phyloP scores from a whole-genome alignment of 495 filamentous ascomycete genomes.

The Copromyces sp. region DNA sequence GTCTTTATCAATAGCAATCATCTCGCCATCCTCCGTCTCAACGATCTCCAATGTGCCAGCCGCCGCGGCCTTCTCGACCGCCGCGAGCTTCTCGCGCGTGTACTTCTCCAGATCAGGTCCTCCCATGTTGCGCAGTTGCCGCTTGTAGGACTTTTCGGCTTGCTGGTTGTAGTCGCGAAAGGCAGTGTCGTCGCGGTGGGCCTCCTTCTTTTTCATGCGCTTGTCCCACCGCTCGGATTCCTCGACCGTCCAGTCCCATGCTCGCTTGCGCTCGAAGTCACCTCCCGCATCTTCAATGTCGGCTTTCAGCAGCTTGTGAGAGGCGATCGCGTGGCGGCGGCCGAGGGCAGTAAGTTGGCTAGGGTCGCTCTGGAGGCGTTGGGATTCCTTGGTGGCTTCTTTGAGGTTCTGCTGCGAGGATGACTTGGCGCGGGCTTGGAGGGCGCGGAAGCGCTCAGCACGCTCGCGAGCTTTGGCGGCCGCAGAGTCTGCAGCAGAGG shows the following conservation, averaged over 20 bases:
- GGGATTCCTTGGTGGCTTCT: constrained; percentile 73
- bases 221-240: constrained; percentile 91
- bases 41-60: constrained; percentile 80
- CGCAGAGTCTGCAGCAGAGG: constrained; percentile 20
- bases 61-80: constrained; percentile 71
- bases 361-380: constrained; percentile 68
- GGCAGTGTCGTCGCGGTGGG: constrained; percentile 71
- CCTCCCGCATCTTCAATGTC: constrained; percentile 75
- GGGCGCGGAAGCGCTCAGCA: constrained; percentile 66
- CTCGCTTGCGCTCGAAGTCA: constrained; percentile 94
- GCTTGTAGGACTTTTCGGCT: constrained; percentile 85
- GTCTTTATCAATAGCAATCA: constrained; percentile 85
- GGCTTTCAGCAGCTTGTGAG: constrained; percentile 87
- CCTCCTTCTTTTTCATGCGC: constrained; percentile 74
- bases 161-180: constrained; percentile 87
- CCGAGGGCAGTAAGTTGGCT: constrained; percentile 58
- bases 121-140: constrained; percentile 65
- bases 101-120: constrained; percentile 66
- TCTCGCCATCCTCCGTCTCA: constrained; percentile 86
- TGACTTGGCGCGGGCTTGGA: constrained; percentile 74
- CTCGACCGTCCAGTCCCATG: constrained; percentile 97
- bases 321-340: constrained; percentile 74
- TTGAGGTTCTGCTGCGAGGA: constrained; percentile 70
- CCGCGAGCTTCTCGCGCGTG: constrained; percentile 72
- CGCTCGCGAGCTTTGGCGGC: constrained; percentile 46